Percentiles rank a stretch among this genome's conserved stretches.
phyloP scores from a whole-genome alignment of 2,329 filamentous ascomycete species.

The Colletotrichum euphorbiae region DNA sequence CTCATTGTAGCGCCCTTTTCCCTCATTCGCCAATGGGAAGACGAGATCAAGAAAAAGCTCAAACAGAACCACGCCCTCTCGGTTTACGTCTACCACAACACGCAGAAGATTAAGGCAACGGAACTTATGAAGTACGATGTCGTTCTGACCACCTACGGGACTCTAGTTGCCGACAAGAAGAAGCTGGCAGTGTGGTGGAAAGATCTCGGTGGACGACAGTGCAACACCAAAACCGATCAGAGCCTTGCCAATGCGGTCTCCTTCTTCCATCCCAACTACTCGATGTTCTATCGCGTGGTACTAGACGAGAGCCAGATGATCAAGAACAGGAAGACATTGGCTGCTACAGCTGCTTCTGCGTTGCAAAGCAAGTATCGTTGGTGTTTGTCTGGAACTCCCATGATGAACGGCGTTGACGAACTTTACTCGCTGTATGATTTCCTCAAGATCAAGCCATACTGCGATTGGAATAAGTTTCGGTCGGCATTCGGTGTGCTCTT shows the following conservation, averaged over 20 bases:
- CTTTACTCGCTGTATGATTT: slow-evolving; percentile 83
- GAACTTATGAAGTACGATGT: slow-evolving; percentile 76
- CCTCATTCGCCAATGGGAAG: slow-evolving; percentile 85
- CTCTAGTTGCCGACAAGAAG: slow-evolving; percentile 74
- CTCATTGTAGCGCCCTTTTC: slow-evolving; percentile 85
- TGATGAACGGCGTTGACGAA: slow-evolving; percentile 88
- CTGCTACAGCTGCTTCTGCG: slow-evolving; percentile 57
- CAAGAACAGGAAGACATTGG: slow-evolving; percentile 77
- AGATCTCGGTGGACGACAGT: slow-evolving; percentile 55
- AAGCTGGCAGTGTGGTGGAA: slow-evolving; percentile 56
- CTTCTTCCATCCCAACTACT: slow-evolving; percentile 69
- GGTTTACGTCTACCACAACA: slow-evolving; percentile 76
- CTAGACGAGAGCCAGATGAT: slow-evolving; percentile 85
- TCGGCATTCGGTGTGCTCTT: slow-evolving; percentile 56
- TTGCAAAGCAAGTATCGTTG: slow-evolving; percentile 73
- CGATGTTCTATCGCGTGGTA: slow-evolving; percentile 76
- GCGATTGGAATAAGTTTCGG: slow-evolving; percentile 71
- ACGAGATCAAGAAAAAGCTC: slow-evolving; percentile 80
- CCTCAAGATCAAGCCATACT: slow-evolving; percentile 81
- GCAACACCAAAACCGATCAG: slow-evolving; percentile 52
- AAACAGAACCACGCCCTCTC: slow-evolving; percentile 68
- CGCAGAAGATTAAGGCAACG: slow-evolving; percentile 64
- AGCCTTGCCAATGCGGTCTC: slow-evolving; percentile 58
- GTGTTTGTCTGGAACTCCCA: slow-evolving; percentile 84
- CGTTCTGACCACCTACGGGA: slow-evolving; percentile 84